These are phyloP conservation scores for Punctularia strigosozonata DNA, from an alignment of 768 basidiomycete genomes.

Conservation along the genomic window DNA sequence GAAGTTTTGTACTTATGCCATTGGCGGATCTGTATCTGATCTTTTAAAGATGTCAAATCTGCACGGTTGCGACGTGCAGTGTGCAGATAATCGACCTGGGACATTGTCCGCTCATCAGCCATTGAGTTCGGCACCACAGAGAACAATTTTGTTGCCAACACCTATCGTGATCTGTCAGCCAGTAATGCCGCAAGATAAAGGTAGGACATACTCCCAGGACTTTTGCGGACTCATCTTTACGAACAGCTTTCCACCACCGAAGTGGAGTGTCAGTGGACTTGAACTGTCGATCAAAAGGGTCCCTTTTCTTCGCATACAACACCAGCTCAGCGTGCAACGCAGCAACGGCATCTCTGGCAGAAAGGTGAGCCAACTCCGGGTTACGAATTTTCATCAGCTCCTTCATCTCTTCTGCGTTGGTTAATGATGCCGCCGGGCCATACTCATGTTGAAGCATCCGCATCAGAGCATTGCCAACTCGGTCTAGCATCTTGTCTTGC, in stretches of 20 bases:
- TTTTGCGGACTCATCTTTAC: slow-evolving; percentile 12
- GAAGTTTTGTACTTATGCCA: background rate
- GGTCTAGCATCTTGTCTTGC: too few species aligned
- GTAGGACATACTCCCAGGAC: slow-evolving; percentile 19
- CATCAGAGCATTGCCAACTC: too few species aligned
- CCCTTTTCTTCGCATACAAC: slow-evolving; percentile 5
- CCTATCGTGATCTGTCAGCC: slow-evolving; percentile 10
- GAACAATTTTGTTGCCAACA: slow-evolving; percentile 20
- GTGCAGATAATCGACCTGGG: slow-evolving; percentile 21
- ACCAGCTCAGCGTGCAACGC: slow-evolving; percentile 8
- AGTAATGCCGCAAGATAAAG: background rate
- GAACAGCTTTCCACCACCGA: slow-evolving; percentile 5
- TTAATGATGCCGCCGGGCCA: too few species aligned
- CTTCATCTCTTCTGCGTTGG: too few species aligned
- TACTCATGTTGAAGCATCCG: too few species aligned
- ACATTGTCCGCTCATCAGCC: slow-evolving; percentile 26
- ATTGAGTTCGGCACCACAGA: slow-evolving; percentile 23
- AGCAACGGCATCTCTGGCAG: slow-evolving; percentile 6
- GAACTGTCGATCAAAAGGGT: slow-evolving; percentile 10
- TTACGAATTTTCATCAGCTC: slow-evolving; percentile 5
- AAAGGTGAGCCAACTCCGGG: slow-evolving; percentile 6
- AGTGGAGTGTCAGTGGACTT: background rate
- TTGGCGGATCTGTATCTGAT: background rate
- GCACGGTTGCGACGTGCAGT: slow-evolving; percentile 14
- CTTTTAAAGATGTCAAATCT: background rate